A percentile compares a stretch with the other conserved stretches of the same genome.
These are phyloP conservation scores for Nigrospora oryzae DNA, from an alignment of 2,329 filamentous ascomycete species.

Conservation along the genomic window DNA sequence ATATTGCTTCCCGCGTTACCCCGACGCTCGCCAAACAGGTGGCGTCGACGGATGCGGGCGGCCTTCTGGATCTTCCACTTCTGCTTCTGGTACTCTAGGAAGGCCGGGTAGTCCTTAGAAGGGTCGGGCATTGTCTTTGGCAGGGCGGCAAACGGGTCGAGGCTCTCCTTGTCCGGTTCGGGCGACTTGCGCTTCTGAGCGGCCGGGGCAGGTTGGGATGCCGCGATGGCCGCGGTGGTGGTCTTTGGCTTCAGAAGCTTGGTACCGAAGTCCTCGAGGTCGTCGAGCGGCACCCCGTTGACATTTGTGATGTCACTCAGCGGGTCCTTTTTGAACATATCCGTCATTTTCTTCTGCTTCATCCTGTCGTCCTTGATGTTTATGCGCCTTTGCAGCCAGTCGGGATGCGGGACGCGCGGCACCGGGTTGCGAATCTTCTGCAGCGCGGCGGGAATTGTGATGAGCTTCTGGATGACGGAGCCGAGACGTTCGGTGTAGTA, in stretches of 20 bases:
- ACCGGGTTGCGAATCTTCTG: conserved; percentile 95
- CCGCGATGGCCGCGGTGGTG: conserved; percentile 40
- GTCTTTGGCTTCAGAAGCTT: conserved; percentile 59
- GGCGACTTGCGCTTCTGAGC: conserved; percentile 66
- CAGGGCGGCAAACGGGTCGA: conserved; percentile 74
- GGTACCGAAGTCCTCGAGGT: conserved; percentile 76
- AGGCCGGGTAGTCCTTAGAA: conserved; percentile 77
- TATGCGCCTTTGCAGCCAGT: conserved; percentile 92
- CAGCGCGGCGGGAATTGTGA: conserved; percentile 93
- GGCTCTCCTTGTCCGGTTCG: conserved; percentile 51
- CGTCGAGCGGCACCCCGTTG: conserved; percentile 45
- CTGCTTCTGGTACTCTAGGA: conserved; percentile 90
- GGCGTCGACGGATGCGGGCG: conserved; percentile 73
- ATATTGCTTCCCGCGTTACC: conserved; percentile 56
- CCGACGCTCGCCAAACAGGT: conserved; percentile 84
- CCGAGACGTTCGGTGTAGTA: conserved; percentile 95
- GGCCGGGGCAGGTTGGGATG: conserved; percentile 45
- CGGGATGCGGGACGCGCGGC: conserved; percentile 84
- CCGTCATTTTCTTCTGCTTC: conserved; percentile 98
- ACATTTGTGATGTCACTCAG: conserved; percentile 66
- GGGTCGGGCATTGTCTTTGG: conserved; percentile 79
- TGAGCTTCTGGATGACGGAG: conserved; percentile 96
- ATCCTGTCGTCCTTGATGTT: conserved; percentile 93
- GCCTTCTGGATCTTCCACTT: conserved; percentile 99
- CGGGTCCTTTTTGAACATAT: conserved; percentile 70